These are phyloP conservation scores for Scenedesmus sp. DNA, from an alignment of 163 green algal species.

Conservation along the genomic window DNA sequence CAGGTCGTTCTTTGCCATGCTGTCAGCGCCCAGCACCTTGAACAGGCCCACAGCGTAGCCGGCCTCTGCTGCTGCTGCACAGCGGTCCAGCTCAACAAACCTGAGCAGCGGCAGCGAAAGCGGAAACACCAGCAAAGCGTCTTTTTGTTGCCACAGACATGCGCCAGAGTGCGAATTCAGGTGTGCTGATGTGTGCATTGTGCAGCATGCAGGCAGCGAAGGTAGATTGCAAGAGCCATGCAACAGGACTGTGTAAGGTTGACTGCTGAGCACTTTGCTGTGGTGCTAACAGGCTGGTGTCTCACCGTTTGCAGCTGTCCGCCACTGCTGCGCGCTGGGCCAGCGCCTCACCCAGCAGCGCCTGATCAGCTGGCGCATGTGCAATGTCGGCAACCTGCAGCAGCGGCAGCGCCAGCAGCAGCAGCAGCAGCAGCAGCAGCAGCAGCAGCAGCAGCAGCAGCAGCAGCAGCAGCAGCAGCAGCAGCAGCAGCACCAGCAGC, in stretches of 20 bases:
- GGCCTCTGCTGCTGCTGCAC: constrained; percentile 58
- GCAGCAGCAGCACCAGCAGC: neutral
- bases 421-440: neutral
- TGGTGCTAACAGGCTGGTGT: neutral
- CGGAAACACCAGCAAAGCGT: neutral
- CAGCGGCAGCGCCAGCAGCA: neutral
- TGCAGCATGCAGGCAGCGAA: too few species aligned
- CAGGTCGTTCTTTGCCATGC: constrained; percentile 72
- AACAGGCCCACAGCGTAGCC: constrained; percentile 60
- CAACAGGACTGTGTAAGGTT: neutral
- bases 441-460: neutral
- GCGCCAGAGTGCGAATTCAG: too few species aligned
- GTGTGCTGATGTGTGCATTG: too few species aligned
- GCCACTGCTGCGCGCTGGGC: constrained; percentile 30
- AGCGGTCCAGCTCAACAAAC: constrained; percentile 73
- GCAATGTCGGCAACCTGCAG: constrained; percentile 53
- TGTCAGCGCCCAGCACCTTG: constrained; percentile 53
- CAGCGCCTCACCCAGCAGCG: constrained; percentile 31
- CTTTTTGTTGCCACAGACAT: neutral
- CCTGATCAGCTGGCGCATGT: constrained; percentile 42
- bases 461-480: too few species aligned
- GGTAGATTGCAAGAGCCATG: too few species aligned
- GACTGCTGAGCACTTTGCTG: neutral
- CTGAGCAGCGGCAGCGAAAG: constrained; percentile 50
- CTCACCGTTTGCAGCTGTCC: constrained; percentile 33